A percentile compares a stretch with the other conserved stretches of the same genome.
These are phyloP conservation scores for Botrytis deweyae DNA, from an alignment of 2,329 filamentous ascomycete species.

Conservation along the genomic window DNA sequence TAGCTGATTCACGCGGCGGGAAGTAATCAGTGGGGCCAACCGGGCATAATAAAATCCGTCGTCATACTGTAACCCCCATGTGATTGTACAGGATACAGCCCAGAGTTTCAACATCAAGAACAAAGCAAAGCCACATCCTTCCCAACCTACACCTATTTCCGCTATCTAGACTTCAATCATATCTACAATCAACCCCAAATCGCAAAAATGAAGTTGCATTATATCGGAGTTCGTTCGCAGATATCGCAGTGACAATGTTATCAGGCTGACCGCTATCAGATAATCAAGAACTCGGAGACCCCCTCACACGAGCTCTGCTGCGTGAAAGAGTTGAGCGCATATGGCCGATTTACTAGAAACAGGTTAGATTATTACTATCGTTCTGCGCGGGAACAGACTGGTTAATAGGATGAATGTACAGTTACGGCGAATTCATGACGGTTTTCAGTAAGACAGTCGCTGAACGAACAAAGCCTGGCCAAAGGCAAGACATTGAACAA, in stretches of 20 bases:
- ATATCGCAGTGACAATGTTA: slow-evolving; percentile 27
- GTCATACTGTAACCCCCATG: slow-evolving; percentile 15
- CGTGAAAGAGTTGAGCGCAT: slow-evolving; percentile 71
- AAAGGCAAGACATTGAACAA: slow-evolving; percentile 83
- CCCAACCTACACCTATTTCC: not conserved
- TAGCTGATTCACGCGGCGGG: not conserved
- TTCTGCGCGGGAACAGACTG: not conserved
- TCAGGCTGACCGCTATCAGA: slow-evolving; percentile 49
- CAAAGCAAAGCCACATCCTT: slow-evolving; percentile 18
- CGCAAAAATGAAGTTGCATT: slow-evolving; percentile 77
- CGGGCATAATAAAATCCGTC: slow-evolving; percentile 21
- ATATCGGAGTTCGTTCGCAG: slow-evolving; percentile 69
- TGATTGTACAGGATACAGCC: slow-evolving; percentile 3
- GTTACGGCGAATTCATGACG: slow-evolving; percentile 69
- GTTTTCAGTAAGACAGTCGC: slow-evolving; percentile 86
- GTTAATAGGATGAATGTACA: slow-evolving; percentile 28
- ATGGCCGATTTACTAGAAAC: slow-evolving; percentile 16
- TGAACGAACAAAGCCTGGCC: slow-evolving; percentile 76
- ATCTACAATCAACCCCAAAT: slow-evolving; percentile 19
- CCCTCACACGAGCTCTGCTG: slow-evolving; percentile 73
- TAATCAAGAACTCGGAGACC: slow-evolving; percentile 76
- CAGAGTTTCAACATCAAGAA: slow-evolving; percentile 12
- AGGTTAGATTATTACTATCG: slow-evolving; percentile 6
- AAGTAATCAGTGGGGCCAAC: slow-evolving; percentile 2
- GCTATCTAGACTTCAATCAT: not conserved